Conservation (phyloP, 768 basidiomycete genomes). For the Crucibulum laeve region DNA sequence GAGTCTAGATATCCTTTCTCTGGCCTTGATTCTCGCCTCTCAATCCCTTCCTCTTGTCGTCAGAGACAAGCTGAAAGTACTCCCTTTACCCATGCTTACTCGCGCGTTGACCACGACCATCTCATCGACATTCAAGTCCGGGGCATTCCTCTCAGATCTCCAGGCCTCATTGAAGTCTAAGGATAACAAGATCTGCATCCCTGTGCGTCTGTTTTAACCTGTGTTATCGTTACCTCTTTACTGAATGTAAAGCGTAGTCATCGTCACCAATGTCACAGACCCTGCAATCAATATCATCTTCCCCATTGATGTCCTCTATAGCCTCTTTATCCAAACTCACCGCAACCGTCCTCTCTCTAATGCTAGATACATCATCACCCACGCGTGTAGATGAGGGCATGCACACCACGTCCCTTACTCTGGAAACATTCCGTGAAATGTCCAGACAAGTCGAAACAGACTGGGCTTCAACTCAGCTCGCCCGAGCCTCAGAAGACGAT, state of each 20-base stretch:
- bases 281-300: conserved; percentile 29
- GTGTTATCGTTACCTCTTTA: neutral
- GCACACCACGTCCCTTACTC: conserved; percentile 20
- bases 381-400: conserved; percentile 24
- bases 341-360: conserved; percentile 26
- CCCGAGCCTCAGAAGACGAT: conserved; percentile 25
- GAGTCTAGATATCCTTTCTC: conserved; percentile 35
- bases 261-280: conserved; percentile 28
- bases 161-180: conserved; percentile 24
- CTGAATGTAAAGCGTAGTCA: conserved; percentile 7
- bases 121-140: conserved; percentile 41
- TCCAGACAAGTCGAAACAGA: conserved; percentile 40
- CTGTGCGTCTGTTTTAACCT: conserved; percentile 14
- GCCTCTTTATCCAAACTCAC: conserved; percentile 32
- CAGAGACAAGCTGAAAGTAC: conserved; percentile 48
- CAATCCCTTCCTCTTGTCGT: conserved; percentile 57
- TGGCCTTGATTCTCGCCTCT: conserved; percentile 53
- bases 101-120: conserved; percentile 32
- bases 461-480: conserved; percentile 40
- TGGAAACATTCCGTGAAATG: conserved; percentile 28
- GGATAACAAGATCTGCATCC: conserved; percentile 22
- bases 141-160: conserved; percentile 46
- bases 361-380: conserved; percentile 28
- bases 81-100: conserved; percentile 47
- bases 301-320: conserved; percentile 28